These are phyloP conservation scores for Penicillium coffeae DNA, from an alignment of 495 filamentous ascomycete species.

Conservation along the genomic window DNA sequence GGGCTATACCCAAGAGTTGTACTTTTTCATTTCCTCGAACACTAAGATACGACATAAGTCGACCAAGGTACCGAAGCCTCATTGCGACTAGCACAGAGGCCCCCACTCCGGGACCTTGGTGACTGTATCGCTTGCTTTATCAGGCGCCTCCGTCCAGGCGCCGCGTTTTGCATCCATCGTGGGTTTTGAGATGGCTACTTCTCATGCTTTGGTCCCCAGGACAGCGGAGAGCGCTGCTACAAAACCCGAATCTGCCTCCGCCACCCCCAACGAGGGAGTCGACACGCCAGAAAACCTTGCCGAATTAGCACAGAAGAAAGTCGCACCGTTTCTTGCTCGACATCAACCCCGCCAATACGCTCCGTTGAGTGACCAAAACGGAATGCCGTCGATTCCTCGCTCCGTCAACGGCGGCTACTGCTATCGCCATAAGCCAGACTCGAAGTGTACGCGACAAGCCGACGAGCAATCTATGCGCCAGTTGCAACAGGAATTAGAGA, in stretches of 20 bases:
- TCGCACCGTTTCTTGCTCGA: constrained; percentile 79
- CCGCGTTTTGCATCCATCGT: background rate
- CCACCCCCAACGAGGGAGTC: constrained; percentile 15
- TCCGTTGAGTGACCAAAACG: constrained; percentile 47
- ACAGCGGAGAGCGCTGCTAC: constrained; percentile 1
- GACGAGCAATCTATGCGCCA: constrained; percentile 95
- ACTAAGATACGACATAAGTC: no score
- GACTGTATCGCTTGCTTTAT: background rate
- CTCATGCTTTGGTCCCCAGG: background rate
- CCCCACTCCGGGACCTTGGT: background rate
- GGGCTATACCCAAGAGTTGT: no score
- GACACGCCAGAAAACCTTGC: constrained; percentile 29
- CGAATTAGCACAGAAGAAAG: constrained; percentile 50
- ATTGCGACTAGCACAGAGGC: background rate
- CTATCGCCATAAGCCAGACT: constrained; percentile 90
- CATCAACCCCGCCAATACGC: constrained; percentile 85
- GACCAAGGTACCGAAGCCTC: no score
- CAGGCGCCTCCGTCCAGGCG: background rate
- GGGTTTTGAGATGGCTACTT: background rate
- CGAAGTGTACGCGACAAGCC: constrained; percentile 86
- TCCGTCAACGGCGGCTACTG: constrained; percentile 81
- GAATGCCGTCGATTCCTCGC: constrained; percentile 29
- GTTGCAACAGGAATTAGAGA: constrained; percentile 83
- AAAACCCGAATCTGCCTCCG: constrained; percentile 23
- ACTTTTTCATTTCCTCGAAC: no score